Evolutionary conservation across 2,329 filamentous ascomycete species (phyloP), one percentile per base, ranked within the genome.

Genomic region (Aspergillus intermedius): DNA sequence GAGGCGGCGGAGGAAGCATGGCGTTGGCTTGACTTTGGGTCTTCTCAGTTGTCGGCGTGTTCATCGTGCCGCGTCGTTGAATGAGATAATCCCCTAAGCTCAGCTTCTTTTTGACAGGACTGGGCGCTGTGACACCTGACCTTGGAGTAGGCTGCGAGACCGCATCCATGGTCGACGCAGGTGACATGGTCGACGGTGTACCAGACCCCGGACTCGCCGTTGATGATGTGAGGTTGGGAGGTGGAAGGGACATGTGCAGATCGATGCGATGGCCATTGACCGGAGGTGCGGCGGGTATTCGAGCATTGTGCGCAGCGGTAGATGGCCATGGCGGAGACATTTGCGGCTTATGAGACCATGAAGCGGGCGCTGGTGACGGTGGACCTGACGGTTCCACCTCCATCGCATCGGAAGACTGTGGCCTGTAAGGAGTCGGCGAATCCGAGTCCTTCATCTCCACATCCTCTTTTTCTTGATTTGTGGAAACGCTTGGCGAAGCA

Each of bases 71-170:
- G 45, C 70, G 65, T 46, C 69, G 25, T 30, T 30, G 68, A 44
- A 65, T 73, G 47, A 75, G 65, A 52, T 77, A 77, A 54, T 77
- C 74, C 41, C 73, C 73, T 17, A 77, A 57, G 54, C 72, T 77
- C 43, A 77, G 64, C 52, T 77, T 77, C 59, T 77, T 77, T 60
- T 76, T 75, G 15, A 70, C 67, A 2, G 74, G 74, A 54, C 71
- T 75, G 22, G 74, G 69, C n/a, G 70, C 68, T 6, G 68, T 62
- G 7, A 66, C 52, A 37, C 59, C 60, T n/a, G 64, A 56, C 4
- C 59, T 55, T 9, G 62, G 54, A 21, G 59, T 49, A 39, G 54
- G 56, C 32, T 62, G 61, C 5, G 59, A 53, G 12, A 58, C 28
- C 15, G 61, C 51, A 34, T 65, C 62, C n/a, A 60, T 47, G 37